phyloP scores from a whole-genome alignment of 2,329 filamentous ascomycete genomes.

The Onygenales sp. region DNA sequence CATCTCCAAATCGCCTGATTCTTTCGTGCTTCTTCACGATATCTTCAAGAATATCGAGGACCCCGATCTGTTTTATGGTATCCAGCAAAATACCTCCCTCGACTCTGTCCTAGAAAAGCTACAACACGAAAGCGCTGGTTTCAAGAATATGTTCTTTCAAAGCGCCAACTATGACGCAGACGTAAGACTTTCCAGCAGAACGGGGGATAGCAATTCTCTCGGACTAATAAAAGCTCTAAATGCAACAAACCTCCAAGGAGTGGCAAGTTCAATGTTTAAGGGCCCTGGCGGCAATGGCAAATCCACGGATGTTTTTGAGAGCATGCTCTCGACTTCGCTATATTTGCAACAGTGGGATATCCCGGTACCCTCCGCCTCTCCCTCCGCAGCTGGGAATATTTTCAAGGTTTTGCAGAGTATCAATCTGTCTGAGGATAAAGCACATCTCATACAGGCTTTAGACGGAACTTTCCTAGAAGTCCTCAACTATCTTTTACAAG shows the following conservation, averaged over 20 bases:
- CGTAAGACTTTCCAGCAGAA: conserved; percentile 52
- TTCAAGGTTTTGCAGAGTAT: conserved; percentile 77
- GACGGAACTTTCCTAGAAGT: conserved; percentile 50
- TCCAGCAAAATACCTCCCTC: conserved; percentile 68
- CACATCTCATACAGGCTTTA: conserved; percentile 47
- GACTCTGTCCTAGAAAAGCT: conserved; percentile 69
- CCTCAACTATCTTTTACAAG: conserved; percentile 30
- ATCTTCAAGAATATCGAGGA: conserved; percentile 94
- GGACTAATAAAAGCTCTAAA: conserved; percentile 70
- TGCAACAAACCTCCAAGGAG: conserved; percentile 70
- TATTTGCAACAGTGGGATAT: conserved; percentile 89
- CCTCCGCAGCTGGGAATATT: conserved; percentile 57
- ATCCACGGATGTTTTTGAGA: conserved; percentile 48
- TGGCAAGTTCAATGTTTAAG: conserved; percentile 71
- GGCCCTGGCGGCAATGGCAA: conserved; percentile 46
- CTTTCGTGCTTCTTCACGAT: conserved; percentile 61
- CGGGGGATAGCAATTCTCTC: conserved; percentile 51
- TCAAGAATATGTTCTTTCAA: conserved; percentile 80
- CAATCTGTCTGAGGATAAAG: conserved; percentile 53
- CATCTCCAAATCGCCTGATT: conserved; percentile 41
- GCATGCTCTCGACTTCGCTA: conserved; percentile 68
- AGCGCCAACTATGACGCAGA: conserved; percentile 86
- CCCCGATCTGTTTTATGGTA: conserved; percentile 89
- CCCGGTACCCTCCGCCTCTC: conserved; percentile 55
- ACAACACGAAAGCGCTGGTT: conserved; percentile 80